Base-by-base conservation (phyloP, 208 protist genomes). In the Trypanosoma brucei region DNA sequence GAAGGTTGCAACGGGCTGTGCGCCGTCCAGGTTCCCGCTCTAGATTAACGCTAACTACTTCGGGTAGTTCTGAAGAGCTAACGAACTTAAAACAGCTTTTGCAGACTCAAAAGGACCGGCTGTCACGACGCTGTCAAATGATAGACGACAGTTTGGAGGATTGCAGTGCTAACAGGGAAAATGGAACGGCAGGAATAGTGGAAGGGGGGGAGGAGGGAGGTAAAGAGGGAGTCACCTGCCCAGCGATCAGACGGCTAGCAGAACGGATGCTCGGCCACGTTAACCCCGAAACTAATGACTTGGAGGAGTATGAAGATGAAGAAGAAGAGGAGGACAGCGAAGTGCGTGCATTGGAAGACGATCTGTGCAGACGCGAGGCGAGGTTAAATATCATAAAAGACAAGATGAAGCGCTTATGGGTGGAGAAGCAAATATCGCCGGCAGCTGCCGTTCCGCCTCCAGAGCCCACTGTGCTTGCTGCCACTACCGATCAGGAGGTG, bases 401-500 rank as follows among this genome's bases (percentile, higher is more conserved):
- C 13, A 68, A 79, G 55, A 72, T 76, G 36, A 45, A 38, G 33
- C 57, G 60, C 13, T 57, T 54, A 51, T 78, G 77, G 68, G 22
- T 40, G 14, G 40, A 14, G 33, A 36, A 39, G 22, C 40, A 58
- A 33, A 22, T 49, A 9, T 37, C 55, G 8, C 33, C 31, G 8
- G 56, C 48, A 1, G 65, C 38, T 3, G 30, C 55, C 36, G 73
- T 90, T 34, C 53, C 51, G 13, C 87, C 83, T 0, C 68, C 79
- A 9, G 49, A 62, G 22, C 82, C 86, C 3, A 68, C 68, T n/a
- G 86, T 92, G 2, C 75, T 78, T 33, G 38, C 68, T 35, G 80
- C 73, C 0, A 64, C 64, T 3, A 82, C 52, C 3, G 87, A 93
- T 42, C 75, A 70, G 0, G 83, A 91, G 51, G 63, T 90, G 5